Percentiles rank a stretch among this genome's conserved stretches.
Evolutionary conservation across 2,329 filamentous ascomycete species (phyloP).

Genomic region (Geosmithia morbida): DNA sequence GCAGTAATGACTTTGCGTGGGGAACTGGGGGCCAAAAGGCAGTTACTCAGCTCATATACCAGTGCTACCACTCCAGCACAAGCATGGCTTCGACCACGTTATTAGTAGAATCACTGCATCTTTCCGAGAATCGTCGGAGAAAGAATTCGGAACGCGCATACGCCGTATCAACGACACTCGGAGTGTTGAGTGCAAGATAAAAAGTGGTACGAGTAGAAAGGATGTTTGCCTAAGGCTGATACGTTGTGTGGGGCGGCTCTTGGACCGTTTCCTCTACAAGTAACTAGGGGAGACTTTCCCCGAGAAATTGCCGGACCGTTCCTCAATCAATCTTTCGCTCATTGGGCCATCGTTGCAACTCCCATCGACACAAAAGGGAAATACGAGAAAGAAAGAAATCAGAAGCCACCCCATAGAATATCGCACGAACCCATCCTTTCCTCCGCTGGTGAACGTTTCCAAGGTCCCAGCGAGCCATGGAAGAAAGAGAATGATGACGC

Average conservation of each 20-base stretch:
- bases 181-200: too few relatives aligned
- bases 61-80: too few relatives aligned
- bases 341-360: neutral
- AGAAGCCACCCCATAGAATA: neutral
- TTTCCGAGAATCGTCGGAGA: too few relatives aligned
- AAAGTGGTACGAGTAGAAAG: neutral
- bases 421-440: too few relatives aligned
- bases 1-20: too few relatives aligned
- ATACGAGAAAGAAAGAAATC: neutral
- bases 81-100: too few relatives aligned
- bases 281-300: neutral
- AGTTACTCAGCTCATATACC: too few relatives aligned
- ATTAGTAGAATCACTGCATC: too few relatives aligned
- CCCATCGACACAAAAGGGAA: neutral
- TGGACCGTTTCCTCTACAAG: neutral
- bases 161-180: too few relatives aligned
- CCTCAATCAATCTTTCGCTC: neutral
- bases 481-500: constrained; percentile 33
- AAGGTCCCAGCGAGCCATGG: neutral
- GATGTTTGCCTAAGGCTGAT: neutral
- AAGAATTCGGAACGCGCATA: too few relatives aligned
- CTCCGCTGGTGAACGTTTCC: neutral
- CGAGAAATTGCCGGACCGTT: neutral
- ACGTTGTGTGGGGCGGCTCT: neutral
- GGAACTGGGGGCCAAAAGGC: too few relatives aligned